phyloP scores from a whole-genome alignment of 2,329 filamentous ascomycete genomes.

The Sordariomycetes sp. region DNA sequence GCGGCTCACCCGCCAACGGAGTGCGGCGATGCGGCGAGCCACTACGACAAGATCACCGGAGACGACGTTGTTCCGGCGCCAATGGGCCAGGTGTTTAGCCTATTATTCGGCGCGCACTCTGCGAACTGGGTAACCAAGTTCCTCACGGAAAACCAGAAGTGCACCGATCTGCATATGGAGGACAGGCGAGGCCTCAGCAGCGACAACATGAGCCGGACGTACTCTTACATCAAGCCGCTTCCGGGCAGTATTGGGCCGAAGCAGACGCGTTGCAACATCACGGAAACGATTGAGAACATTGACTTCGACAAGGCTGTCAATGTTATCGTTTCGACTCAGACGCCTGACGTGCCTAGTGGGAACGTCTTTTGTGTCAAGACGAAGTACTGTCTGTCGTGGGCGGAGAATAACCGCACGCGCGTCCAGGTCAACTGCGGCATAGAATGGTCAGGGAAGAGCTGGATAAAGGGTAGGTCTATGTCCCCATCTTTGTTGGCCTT shows the following conservation, averaged over 20 bases:
- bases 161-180: slow-evolving; percentile 72
- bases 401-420: slow-evolving; percentile 70
- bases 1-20: slow-evolving; percentile 70
- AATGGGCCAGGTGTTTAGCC: slow-evolving; percentile 77
- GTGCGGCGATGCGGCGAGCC: slow-evolving; percentile 63
- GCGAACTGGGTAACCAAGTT: slow-evolving; percentile 76
- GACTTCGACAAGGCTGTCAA: slow-evolving; percentile 82
- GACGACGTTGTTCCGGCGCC: slow-evolving; percentile 82
- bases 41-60: slow-evolving; percentile 74
- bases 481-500: background rate
- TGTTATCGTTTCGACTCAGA: slow-evolving; percentile 73
- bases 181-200: slow-evolving; percentile 67
- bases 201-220: slow-evolving; percentile 63
- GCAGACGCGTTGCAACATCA: slow-evolving; percentile 88
- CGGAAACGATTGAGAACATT: slow-evolving; percentile 68
- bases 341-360: slow-evolving; percentile 87
- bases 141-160: slow-evolving; percentile 78
- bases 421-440: slow-evolving; percentile 80
- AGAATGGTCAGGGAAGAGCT: slow-evolving; percentile 96
- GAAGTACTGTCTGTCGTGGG: slow-evolving; percentile 90
- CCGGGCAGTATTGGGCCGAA: slow-evolving; percentile 74
- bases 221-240: slow-evolving; percentile 85
- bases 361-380: slow-evolving; percentile 89
- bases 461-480: slow-evolving; percentile 69
- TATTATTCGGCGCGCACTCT: slow-evolving; percentile 76